Conservation (phyloP, 148 eudicot species). For the Silene uniflora region DNA sequence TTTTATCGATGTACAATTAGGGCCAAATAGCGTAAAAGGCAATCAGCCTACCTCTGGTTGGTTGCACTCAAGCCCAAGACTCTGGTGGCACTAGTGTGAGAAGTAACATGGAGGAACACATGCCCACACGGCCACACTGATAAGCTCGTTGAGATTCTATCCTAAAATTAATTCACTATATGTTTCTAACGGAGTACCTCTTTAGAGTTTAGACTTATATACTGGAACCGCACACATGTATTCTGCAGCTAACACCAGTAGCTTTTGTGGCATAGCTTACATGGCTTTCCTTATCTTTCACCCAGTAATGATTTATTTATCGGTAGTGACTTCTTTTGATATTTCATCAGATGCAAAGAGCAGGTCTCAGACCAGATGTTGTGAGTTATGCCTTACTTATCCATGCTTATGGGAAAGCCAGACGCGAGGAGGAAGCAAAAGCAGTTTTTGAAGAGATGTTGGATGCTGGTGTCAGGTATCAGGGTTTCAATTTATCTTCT, state of each 20-base stretch:
- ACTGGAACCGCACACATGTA: neutral
- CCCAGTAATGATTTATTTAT: neutral
- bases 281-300: neutral
- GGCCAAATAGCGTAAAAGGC: neutral
- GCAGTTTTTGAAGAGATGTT: constrained; percentile 99
- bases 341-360: constrained; percentile 81
- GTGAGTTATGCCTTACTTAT: constrained; percentile 89
- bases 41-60: neutral
- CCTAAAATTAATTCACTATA: no score
- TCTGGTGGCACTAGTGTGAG: neutral
- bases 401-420: constrained; percentile 90
- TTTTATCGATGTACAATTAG: neutral
- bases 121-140: neutral
- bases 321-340: constrained; percentile 19
- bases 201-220: no score
- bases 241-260: neutral
- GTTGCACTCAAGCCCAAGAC: neutral
- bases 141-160: neutral
- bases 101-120: neutral
- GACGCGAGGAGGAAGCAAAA: constrained; percentile 91
- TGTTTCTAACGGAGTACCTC: no score
- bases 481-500: constrained; percentile 10
- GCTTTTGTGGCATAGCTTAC: neutral
- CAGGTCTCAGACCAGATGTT: constrained; percentile 77
- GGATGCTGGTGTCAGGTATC: constrained; percentile 96